These are phyloP conservation scores for Xylariaceae sp. DNA, from an alignment of 2,329 filamentous ascomycete genomes.

Conservation along the genomic window DNA sequence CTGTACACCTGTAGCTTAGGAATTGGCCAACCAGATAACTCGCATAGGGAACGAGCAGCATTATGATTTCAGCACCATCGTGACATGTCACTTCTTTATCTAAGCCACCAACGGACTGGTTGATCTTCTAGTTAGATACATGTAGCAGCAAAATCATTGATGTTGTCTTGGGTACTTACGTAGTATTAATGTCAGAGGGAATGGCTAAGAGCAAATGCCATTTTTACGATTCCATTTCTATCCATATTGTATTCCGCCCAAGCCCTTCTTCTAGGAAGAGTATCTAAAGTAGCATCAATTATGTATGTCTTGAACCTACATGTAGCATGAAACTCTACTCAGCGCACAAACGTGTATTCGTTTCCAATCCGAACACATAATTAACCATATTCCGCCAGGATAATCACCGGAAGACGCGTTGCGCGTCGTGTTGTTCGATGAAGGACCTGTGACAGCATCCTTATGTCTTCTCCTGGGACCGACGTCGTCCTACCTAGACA, in stretches of 20 bases:
- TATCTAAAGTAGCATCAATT: neutral
- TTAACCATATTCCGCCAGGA: neutral
- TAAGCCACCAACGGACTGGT: neutral
- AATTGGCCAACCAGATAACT: constrained; percentile 1
- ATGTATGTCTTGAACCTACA: neutral
- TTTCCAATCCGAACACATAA: neutral
- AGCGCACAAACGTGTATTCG: neutral
- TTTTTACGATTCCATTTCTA: no score
- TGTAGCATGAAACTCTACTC: neutral
- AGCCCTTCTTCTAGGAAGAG: neutral
- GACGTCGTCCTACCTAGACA: neutral
- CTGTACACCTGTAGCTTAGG: neutral
- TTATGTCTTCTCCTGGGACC: neutral
- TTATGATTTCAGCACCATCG: constrained; percentile 16
- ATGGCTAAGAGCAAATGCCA: no score
- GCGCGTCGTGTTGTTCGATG: neutral
- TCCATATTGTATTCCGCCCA: neutral
- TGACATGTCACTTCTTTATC: constrained; percentile 7
- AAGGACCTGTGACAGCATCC: neutral
- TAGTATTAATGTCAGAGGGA: neutral
- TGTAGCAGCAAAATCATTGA: no score
- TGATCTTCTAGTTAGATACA: no score
- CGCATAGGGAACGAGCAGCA: neutral
- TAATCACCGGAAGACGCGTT: constrained; percentile 2
- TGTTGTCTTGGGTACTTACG: no score